Base-by-base conservation (phyloP, 176 grass and related monocot species). In the Juncus effusus region DNA sequence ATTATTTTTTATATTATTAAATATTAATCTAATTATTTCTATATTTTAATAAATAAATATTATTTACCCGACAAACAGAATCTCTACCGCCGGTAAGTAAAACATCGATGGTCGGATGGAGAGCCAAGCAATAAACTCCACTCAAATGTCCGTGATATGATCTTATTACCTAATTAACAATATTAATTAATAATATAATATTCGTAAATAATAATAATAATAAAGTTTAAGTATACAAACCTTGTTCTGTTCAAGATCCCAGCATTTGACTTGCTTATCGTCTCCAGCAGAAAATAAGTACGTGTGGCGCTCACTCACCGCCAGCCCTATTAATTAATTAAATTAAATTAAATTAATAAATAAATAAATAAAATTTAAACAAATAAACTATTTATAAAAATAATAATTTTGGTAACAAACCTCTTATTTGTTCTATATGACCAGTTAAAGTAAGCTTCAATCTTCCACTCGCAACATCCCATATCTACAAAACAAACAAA, bases 191-290 rank as follows among this genome's bases (percentile, higher is more conserved):
- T 47, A 63, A 67, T 72, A 3, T 55, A 54, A 80, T 92, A 85
- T 85, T 97, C 92, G 72, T 97, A n/a, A n/a, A 13, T 13, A 59
- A n/a, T 13, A 41, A 36, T n/a, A 50, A 11, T 54, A 47, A 49
- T 14, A 63, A 3, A 11, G 63, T 74, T 65, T 70, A 64, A 54
- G 38, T 63, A 67, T 72, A 3, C 53, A 54, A 80, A 99, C 94
- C 88, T 99, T 99, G 73, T 99, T 99, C 74, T 99, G 94, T 82
- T 99, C 94, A 80, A 99, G 94, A 56, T 99, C 94, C 94, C 94
- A 99, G 69, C 94, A 99, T 72, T 99, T 99, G 40, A 99, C 94
- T 99, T 99, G 94, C 75, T 99, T 99, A 69, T 99, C 94, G 86
- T 93, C 94, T 64, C 94, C 94, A 84, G 94, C 94, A 59, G 94